Evolutionary conservation across 176 grass and related monocot species (phyloP).

Genomic region (Musa acuminata): DNA sequence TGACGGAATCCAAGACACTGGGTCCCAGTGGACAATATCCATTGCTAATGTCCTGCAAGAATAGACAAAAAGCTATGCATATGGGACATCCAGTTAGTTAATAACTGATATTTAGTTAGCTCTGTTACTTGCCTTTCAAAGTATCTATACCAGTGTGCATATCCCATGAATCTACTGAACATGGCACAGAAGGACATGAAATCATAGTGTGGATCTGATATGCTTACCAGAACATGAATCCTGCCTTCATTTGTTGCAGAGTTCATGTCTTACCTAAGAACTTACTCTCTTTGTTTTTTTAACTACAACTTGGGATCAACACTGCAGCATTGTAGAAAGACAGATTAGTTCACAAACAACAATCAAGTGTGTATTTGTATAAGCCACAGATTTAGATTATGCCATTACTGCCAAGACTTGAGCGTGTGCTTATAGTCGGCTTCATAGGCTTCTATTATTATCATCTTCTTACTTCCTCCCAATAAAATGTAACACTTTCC

Average conservation of each 20-base stretch:
- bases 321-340: too few species aligned
- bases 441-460: conserved; percentile 2
- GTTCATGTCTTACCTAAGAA: neutral
- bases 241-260: neutral
- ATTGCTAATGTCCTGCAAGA: neutral
- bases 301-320: too few species aligned
- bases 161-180: neutral
- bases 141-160: too few species aligned
- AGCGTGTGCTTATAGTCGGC: neutral
- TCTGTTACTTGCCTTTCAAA: too few species aligned
- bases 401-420: conserved; percentile 5
- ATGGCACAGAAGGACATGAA: neutral
- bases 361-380: neutral
- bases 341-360: neutral
- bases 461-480: neutral
- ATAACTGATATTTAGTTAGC: too few species aligned
- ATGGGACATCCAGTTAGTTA: neutral
- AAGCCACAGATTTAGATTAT: neutral
- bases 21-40: neutral
- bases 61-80: neutral
- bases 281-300: too few species aligned
- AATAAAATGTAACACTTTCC: conserved; percentile 1
- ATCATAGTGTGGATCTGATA: neutral
- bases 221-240: neutral
- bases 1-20: too few species aligned